Conservation (phyloP, 192 early-diverging fungal species). For the Backusella macrospora region DNA sequence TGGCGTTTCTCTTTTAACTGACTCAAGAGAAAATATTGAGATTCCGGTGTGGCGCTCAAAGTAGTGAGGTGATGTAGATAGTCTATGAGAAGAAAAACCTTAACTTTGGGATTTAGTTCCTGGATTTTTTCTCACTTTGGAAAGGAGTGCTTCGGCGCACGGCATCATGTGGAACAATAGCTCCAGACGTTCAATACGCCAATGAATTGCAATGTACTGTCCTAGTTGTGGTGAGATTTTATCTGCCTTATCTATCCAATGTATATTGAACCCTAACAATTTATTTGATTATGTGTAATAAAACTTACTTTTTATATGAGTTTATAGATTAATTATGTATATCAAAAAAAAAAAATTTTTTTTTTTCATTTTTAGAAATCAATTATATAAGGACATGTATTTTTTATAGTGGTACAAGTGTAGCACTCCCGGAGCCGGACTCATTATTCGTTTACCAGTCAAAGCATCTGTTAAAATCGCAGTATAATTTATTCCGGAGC, state of each 20-base stretch:
- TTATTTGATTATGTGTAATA: conserved; percentile 25
- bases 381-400: conserved; percentile 2
- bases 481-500: background rate
- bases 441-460: background rate
- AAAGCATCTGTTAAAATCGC: background rate
- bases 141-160: conserved; percentile 36
- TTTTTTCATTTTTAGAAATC: conserved; percentile 2
- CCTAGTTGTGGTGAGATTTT: conserved; percentile 27
- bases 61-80: conserved; percentile 39
- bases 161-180: conserved; percentile 24
- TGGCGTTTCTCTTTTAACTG: conserved; percentile 36
- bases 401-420: conserved; percentile 39
- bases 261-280: conserved; percentile 21
- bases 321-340: background rate
- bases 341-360: background rate
- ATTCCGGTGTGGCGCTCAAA: conserved; percentile 28
- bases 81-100: conserved; percentile 42
- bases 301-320: conserved; percentile 11
- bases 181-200: conserved; percentile 40
- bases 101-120: background rate
- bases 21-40: conserved; percentile 30
- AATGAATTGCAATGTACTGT: conserved; percentile 44
- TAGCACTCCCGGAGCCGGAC: conserved; percentile 24
- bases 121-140: conserved; percentile 19
- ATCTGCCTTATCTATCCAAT: conserved; percentile 27